Evolutionary conservation across 331 rosid genomes (phyloP).

Genomic region (Spiraea crenata): DNA sequence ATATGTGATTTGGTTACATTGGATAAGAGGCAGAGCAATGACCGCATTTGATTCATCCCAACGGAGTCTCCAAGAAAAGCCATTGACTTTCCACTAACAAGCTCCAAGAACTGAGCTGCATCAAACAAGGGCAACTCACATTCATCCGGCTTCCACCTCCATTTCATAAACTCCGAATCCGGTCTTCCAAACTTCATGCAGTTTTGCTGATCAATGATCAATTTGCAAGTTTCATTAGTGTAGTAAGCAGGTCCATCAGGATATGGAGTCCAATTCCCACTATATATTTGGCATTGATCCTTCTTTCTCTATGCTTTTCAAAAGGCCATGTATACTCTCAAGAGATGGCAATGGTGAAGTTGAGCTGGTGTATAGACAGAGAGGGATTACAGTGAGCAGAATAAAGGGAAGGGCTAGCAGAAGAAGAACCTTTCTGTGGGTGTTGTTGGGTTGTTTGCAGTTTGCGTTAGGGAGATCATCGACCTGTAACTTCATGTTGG

Average conservation of each 20-base stretch:
- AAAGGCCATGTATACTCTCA: conserved; percentile 16
- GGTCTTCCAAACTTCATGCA: conserved; percentile 83
- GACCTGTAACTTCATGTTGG: conserved; percentile 49
- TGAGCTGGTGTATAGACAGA: conserved; percentile 42
- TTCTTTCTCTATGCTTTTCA: conserved; percentile 27
- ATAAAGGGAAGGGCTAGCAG: conserved; percentile 42
- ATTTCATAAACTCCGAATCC: conserved; percentile 61
- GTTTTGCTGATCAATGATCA: conserved; percentile 61
- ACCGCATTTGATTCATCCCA: conserved; percentile 84
- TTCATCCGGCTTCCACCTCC: conserved; percentile 91
- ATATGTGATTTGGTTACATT: conserved; percentile 44
- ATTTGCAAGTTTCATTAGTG: conserved; percentile 56
- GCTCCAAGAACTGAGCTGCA: conserved; percentile 64
- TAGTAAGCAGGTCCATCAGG: conserved; percentile 50
- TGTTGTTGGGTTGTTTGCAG: conserved; percentile 31
- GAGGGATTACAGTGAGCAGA: conserved; percentile 50
- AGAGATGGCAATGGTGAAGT: conserved; percentile 32
- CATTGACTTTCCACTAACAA: conserved; percentile 70
- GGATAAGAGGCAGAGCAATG: conserved; percentile 72
- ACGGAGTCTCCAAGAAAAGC: conserved; percentile 94
- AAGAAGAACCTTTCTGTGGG: conserved; percentile 38
- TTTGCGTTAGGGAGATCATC: conserved; percentile 44
- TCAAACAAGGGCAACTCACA: conserved; percentile 79
- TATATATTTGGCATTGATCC: conserved; percentile 52
- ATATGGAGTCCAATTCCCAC: conserved; percentile 70